phyloP scores from a whole-genome alignment of 1,284 basidiomycete genomes.

The Trichosporon coremiiforme region DNA sequence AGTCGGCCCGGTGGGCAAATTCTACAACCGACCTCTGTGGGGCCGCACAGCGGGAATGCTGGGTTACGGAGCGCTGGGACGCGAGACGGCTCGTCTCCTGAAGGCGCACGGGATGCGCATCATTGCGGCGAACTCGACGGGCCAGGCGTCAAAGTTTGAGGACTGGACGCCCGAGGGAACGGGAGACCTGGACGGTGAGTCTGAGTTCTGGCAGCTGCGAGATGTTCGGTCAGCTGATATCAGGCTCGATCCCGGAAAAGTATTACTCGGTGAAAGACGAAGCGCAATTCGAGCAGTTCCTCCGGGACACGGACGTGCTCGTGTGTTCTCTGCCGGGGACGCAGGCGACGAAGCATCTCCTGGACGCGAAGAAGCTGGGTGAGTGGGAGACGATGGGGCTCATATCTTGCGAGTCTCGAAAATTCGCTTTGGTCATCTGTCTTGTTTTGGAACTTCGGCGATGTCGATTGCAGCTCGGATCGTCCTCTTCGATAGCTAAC shows the following conservation, averaged over 20 bases:
- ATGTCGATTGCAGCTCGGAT: too few relatives aligned
- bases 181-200: constrained; percentile 47
- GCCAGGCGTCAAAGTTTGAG: constrained; percentile 33
- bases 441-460: too few relatives aligned
- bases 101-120: constrained; percentile 48
- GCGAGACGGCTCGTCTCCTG: constrained; percentile 51
- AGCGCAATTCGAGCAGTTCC: constrained; percentile 44
- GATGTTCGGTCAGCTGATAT: not conserved
- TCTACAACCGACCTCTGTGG: constrained; percentile 38
- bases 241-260: constrained; percentile 46
- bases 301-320: constrained; percentile 50
- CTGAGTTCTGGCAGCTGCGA: not conserved
- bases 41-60: constrained; percentile 51
- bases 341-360: constrained; percentile 41
- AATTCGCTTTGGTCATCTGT: too few relatives aligned
- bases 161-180: constrained; percentile 35
- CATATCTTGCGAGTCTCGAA: too few relatives aligned
- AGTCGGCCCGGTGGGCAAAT: constrained; percentile 36
- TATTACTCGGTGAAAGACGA: constrained; percentile 50
- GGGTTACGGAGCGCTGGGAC: constrained; percentile 47
- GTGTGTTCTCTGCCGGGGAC: constrained; percentile 51
- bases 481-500: too few relatives aligned
- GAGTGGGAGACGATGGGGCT: constrained; percentile 29
- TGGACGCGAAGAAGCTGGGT: constrained; percentile 48
- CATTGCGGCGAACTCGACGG: constrained; percentile 52